Percentiles rank a stretch among this genome's conserved stretches.
phyloP scores from a whole-genome alignment of 768 basidiomycete genomes.

The Xerocomellus chrysenteron region DNA sequence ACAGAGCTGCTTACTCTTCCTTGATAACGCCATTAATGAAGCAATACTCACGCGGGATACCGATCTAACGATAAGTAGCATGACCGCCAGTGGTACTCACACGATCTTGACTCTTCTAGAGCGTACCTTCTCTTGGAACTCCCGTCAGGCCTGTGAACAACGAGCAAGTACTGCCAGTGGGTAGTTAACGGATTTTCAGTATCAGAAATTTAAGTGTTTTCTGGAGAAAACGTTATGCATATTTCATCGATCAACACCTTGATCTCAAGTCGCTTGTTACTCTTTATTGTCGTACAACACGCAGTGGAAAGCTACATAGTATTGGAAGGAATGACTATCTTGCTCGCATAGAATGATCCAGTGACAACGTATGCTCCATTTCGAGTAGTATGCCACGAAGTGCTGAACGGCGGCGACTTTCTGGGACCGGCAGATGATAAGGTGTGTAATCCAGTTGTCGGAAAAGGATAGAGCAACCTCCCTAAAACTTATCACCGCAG shows the following conservation, averaged over 20 bases:
- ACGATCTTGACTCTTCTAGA: background rate
- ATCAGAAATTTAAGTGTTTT: background rate
- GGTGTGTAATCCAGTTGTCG: background rate
- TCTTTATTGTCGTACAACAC: too few relatives aligned
- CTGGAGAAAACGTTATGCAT: too few relatives aligned
- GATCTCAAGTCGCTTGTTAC: too few relatives aligned
- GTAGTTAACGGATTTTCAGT: background rate
- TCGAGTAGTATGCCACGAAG: background rate
- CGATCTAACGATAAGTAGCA: background rate
- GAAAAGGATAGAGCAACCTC: background rate
- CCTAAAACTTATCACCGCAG: background rate
- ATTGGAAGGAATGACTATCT: too few relatives aligned
- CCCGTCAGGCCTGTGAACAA: background rate
- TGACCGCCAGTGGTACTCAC: too few relatives aligned
- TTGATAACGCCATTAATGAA: background rate
- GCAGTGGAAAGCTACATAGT: too few relatives aligned
- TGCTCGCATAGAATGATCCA: too few relatives aligned
- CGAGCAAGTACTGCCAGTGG: background rate
- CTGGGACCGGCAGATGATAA: background rate
- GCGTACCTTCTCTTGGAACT: background rate
- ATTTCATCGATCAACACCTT: too few relatives aligned
- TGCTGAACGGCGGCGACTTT: background rate
- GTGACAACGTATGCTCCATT: background rate
- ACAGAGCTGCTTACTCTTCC: background rate
- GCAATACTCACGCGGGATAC: background rate